phyloP scores from a whole-genome alignment of 1,139 yeast species.

The Saccharomyces hybrid region DNA sequence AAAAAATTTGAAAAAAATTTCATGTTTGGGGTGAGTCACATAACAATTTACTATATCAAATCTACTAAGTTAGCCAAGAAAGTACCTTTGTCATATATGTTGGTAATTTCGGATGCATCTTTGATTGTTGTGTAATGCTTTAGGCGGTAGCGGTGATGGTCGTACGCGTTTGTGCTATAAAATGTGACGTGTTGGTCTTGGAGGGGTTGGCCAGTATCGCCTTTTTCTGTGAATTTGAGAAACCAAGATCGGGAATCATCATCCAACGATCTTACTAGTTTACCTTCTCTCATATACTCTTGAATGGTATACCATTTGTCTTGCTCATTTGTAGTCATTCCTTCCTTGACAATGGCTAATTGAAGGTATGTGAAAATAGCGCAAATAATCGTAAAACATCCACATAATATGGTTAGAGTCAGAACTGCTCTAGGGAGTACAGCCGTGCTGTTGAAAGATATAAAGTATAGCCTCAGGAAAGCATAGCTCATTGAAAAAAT shows the following conservation, averaged over 20 bases:
- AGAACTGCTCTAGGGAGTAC: conserved; percentile 13
- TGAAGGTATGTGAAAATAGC: conserved; percentile 55
- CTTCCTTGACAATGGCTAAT: conserved; percentile 54
- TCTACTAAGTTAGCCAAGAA: conserved; percentile 16
- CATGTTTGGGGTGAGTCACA: not conserved
- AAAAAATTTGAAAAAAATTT: not conserved
- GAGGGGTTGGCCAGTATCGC: conserved; percentile 2
- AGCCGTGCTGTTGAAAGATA: conserved; percentile 5
- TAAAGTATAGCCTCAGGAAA: conserved; percentile 25
- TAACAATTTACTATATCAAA: conserved; percentile 1
- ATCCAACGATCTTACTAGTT: conserved; percentile 26
- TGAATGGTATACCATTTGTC: conserved; percentile 76
- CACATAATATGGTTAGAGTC: conserved; percentile 37
- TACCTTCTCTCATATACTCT: conserved; percentile 45
- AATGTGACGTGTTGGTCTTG: conserved; percentile 7
- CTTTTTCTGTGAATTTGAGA: not conserved
- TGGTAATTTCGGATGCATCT: conserved; percentile 15
- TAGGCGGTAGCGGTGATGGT: conserved; percentile 16
- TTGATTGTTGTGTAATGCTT: conserved; percentile 10
- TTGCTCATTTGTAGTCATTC: conserved; percentile 87
- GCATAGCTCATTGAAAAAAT: conserved; percentile 57
- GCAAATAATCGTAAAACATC: conserved; percentile 46
- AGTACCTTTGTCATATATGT: conserved; percentile 23
- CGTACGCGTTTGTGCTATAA: conserved; percentile 29
- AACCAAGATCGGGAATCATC: conserved; percentile 3